These are phyloP conservation scores for Tylopilus vinaceipallidus DNA, from an alignment of 768 basidiomycete species.

Conservation along the genomic window DNA sequence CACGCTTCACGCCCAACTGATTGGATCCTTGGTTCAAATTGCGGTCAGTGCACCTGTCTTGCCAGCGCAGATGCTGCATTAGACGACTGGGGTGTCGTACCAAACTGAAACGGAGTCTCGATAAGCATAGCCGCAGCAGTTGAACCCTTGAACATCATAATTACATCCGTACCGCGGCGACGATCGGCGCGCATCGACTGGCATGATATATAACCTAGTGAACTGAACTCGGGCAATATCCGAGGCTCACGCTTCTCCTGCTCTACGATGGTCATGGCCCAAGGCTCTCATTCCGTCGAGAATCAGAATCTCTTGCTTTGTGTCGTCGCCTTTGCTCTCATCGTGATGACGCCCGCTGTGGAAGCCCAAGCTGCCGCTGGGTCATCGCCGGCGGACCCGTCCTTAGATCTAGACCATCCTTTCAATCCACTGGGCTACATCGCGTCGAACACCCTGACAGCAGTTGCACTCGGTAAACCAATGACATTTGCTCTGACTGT, in stretches of 20 bases:
- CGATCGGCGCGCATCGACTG: no score
- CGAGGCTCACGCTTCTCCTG: background rate
- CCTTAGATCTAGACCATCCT: constrained; percentile 48
- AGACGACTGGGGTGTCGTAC: no score
- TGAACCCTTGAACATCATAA: no score
- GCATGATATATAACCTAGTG: background rate
- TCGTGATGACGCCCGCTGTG: background rate
- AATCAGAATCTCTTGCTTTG: background rate
- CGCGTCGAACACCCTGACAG: constrained; percentile 50
- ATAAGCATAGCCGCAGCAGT: no score
- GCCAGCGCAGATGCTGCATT: no score
- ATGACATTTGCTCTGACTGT: background rate
- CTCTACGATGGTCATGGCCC: constrained; percentile 1
- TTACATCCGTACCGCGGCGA: no score
- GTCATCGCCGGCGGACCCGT: constrained; percentile 9
- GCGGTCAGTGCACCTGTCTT: no score
- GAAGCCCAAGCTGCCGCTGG: background rate
- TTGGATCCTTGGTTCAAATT: no score
- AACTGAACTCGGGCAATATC: background rate
- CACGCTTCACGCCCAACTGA: no score
- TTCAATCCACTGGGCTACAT: constrained; percentile 58
- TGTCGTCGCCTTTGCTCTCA: background rate
- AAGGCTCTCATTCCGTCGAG: background rate
- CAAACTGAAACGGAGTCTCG: no score
- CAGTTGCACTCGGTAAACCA: constrained; percentile 45